A percentile compares a stretch with the other conserved stretches of the same genome.
Evolutionary conservation across 2,329 filamentous ascomycete genomes (phyloP).

Genomic region (Fusarium papillatum): DNA sequence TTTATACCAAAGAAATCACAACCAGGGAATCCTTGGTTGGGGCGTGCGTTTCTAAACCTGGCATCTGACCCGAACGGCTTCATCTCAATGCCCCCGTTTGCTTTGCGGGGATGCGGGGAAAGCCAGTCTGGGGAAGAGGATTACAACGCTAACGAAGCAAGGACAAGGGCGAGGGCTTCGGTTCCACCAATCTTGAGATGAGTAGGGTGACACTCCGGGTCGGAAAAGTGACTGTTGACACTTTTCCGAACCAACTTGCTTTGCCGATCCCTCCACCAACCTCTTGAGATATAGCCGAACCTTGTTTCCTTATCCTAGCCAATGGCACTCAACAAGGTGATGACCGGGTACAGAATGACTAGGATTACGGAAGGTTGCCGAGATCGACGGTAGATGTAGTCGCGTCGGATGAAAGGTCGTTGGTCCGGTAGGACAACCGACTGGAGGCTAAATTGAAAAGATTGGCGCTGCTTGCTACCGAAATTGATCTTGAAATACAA

Average conservation of each 20-base stretch:
- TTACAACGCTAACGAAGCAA: neutral
- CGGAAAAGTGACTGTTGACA: slow-evolving; percentile 1
- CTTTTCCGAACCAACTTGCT: slow-evolving; percentile 5
- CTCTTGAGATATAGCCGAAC: slow-evolving; percentile 2
- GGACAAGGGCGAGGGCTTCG: neutral
- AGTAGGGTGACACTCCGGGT: neutral
- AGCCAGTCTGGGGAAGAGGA: slow-evolving; percentile 7
- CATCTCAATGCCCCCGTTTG: neutral
- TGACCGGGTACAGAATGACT: neutral
- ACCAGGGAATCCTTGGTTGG: neutral
- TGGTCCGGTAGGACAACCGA: neutral
- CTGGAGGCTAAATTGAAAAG: neutral
- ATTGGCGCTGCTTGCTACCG: neutral
- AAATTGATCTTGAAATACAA: neutral
- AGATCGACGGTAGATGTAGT: slow-evolving; percentile 6
- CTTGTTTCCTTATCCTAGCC: neutral
- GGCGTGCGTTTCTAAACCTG: neutral
- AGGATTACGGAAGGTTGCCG: slow-evolving; percentile 2
- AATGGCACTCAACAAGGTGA: neutral
- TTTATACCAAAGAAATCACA: neutral
- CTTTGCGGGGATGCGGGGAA: slow-evolving; percentile 17
- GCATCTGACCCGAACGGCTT: slow-evolving; percentile 9
- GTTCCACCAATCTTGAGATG: slow-evolving; percentile 12
- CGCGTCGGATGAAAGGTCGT: neutral
- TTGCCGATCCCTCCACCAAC: slow-evolving; percentile 6